These are phyloP conservation scores for Eutrema heterophyllum DNA, from an alignment of 345 rosid species.

Conservation along the genomic window DNA sequence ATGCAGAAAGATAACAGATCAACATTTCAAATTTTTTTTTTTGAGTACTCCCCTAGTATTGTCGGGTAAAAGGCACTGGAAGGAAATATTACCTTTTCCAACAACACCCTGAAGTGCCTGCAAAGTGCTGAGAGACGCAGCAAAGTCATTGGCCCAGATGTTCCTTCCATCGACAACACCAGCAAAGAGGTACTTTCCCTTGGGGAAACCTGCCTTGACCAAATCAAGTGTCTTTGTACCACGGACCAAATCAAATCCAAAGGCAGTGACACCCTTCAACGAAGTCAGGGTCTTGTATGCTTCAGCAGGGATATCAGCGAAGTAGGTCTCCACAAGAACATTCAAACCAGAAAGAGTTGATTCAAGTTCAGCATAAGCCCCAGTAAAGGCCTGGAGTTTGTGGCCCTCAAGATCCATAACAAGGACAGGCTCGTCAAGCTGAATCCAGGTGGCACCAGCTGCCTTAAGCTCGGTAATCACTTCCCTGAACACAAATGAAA, in stretches of 20 bases:
- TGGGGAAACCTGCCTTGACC: conserved; percentile 77
- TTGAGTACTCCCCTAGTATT: background rate
- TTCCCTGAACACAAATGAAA: conserved; percentile 50
- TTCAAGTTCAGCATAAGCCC: conserved; percentile 75
- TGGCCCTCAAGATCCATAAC: conserved; percentile 88
- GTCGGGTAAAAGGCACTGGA: background rate
- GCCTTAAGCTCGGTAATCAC: conserved; percentile 89
- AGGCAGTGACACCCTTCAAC: conserved; percentile 87
- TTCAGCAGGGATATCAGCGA: conserved; percentile 85
- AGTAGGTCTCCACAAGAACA: conserved; percentile 90
- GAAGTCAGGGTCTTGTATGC: conserved; percentile 76
- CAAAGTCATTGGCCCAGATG: conserved; percentile 98
- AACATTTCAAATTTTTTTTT: background rate
- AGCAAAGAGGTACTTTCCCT: conserved; percentile 82
- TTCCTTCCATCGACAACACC: conserved; percentile 99
- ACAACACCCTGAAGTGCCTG: conserved; percentile 62
- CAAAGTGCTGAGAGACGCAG: conserved; percentile 64
- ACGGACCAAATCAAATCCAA: conserved; percentile 87
- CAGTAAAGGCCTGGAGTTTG: conserved; percentile 78
- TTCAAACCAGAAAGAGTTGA: conserved; percentile 77
- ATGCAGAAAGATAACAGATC: conserved; percentile 1
- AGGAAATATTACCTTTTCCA: conserved; percentile 69
- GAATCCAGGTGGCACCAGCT: conserved; percentile 98
- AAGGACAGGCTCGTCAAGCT: conserved; percentile 90
- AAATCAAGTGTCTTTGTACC: conserved; percentile 82